A percentile compares a stretch with the other conserved stretches of the same genome.
These are phyloP conservation scores for Pinus tabuliformis DNA, from an alignment of 75 land plant species.

Conservation along the genomic window DNA sequence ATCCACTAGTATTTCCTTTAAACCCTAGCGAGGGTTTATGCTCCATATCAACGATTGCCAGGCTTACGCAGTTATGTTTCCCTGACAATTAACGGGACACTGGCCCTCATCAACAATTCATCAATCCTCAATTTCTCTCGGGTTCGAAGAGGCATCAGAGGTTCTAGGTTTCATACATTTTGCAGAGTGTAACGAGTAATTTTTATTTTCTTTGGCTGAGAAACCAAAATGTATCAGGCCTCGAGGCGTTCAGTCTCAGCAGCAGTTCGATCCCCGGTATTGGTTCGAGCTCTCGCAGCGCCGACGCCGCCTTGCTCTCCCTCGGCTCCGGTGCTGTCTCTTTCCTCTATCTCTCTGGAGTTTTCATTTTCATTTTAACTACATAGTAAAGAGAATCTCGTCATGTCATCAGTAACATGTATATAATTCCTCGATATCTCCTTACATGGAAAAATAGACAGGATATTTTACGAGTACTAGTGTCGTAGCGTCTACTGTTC, in stretches of 20 bases:
- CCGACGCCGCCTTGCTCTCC: constrained; percentile 3
- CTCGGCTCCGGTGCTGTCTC: background rate
- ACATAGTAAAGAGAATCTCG: background rate
- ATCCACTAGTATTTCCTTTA: too few relatives aligned
- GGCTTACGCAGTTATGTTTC: too few relatives aligned
- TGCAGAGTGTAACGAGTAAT: too few relatives aligned
- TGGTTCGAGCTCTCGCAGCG: constrained; percentile 10
- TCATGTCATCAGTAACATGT: too few relatives aligned
- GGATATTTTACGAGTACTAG: background rate
- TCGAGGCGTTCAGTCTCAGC: constrained; percentile 50
- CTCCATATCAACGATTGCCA: too few relatives aligned
- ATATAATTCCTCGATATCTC: background rate
- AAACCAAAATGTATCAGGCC: constrained; percentile 31
- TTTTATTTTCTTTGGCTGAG: too few relatives aligned
- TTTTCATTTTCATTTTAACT: background rate
- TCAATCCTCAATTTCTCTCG: too few relatives aligned
- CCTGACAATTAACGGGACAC: too few relatives aligned
- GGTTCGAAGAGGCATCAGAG: too few relatives aligned
- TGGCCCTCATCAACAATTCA: too few relatives aligned
- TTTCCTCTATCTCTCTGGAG: background rate
- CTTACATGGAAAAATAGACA: background rate
- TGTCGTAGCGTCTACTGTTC: background rate
- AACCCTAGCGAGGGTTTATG: too few relatives aligned
- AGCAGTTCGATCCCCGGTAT: constrained; percentile 18
- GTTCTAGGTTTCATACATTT: too few relatives aligned